phyloP scores from a whole-genome alignment of 768 basidiomycete genomes.

The Tricholoma matsutake region DNA sequence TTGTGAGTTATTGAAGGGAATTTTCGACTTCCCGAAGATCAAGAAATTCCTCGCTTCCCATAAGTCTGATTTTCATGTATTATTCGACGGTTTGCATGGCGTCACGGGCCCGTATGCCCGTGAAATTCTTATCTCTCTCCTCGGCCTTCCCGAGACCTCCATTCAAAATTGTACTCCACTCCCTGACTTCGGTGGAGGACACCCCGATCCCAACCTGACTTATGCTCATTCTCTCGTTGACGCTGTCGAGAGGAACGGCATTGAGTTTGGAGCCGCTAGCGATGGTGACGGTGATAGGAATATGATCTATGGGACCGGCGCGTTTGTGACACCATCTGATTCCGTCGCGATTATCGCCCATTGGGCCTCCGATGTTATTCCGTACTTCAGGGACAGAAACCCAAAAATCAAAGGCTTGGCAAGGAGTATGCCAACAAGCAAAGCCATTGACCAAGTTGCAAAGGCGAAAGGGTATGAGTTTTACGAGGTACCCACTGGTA shows the following conservation, averaged over 20 bases:
- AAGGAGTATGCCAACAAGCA: constrained; percentile 95
- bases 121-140: constrained; percentile 79
- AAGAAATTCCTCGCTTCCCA: constrained; percentile 79
- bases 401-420: constrained; percentile 91
- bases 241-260: constrained; percentile 79
- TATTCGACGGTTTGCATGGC: constrained; percentile 95
- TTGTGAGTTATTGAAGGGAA: constrained; percentile 72
- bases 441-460: constrained; percentile 94
- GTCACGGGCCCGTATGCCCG: constrained; percentile 96
- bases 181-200: constrained; percentile 96
- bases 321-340: constrained; percentile 97
- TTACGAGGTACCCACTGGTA: constrained; percentile 96
- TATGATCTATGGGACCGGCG: constrained; percentile 99
- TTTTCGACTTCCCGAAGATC: constrained; percentile 95
- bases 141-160: constrained; percentile 76
- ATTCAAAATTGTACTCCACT: constrained; percentile 89
- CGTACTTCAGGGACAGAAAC: constrained; percentile 84
- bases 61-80: constrained; percentile 68
- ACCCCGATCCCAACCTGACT: constrained; percentile 97
- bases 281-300: constrained; percentile 98
- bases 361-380: constrained; percentile 89
- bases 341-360: constrained; percentile 99
- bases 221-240: constrained; percentile 95
- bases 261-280: constrained; percentile 92
- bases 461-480: constrained; percentile 89